Percentiles rank a stretch among this genome's conserved stretches.
phyloP scores from a whole-genome alignment of 2,329 filamentous ascomycete genomes.

The Bipolaris sorokiniana region DNA sequence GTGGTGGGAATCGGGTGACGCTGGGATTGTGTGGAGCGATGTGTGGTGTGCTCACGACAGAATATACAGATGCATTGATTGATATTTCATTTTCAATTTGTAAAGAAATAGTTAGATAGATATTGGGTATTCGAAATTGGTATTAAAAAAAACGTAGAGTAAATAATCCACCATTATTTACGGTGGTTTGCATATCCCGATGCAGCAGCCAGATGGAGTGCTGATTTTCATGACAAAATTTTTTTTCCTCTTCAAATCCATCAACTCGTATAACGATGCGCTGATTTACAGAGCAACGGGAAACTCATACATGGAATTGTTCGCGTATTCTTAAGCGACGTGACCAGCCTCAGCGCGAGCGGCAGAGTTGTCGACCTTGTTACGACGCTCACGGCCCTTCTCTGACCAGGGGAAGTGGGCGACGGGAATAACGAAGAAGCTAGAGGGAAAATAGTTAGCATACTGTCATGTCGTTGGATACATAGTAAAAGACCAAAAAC shows the following conservation, averaged over 20 bases:
- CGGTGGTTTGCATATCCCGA: neutral
- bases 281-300: neutral
- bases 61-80: no score
- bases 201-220: neutral
- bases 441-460: slow-evolving; percentile 46
- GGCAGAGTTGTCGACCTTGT: slow-evolving; percentile 51
- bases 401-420: slow-evolving; percentile 92
- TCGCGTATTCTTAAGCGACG: slow-evolving; percentile 1
- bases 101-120: neutral
- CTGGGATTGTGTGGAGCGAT: no score
- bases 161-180: neutral
- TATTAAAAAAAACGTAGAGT: slow-evolving; percentile 10
- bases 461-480: neutral
- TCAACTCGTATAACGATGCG: neutral
- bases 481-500: slow-evolving; percentile 10
- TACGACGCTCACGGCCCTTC: slow-evolving; percentile 48
- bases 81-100: no score
- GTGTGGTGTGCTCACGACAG: no score
- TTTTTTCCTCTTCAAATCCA: neutral
- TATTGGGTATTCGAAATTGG: slow-evolving; percentile 10
- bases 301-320: neutral
- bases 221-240: neutral
- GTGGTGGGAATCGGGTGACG: neutral
- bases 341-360: slow-evolving; percentile 19
- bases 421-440: slow-evolving; percentile 92